Evolutionary conservation across 2,329 filamentous ascomycete species (phyloP), one percentile per base, ranked within the genome.

Genomic region (Helicocarpus griseus): DNA sequence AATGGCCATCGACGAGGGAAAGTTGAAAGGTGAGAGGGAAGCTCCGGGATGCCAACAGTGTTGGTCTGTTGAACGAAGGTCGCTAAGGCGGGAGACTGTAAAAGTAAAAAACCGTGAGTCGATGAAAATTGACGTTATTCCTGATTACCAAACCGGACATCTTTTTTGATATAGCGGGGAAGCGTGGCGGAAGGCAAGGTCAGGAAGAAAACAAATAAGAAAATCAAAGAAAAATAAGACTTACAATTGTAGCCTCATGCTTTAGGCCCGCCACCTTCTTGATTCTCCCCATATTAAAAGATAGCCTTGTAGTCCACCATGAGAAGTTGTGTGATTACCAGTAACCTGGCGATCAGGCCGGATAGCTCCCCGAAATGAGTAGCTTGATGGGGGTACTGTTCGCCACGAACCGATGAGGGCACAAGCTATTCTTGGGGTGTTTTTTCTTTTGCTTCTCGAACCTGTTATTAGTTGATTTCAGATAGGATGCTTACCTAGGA

Each of bases 1-100:
- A 97, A 95, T 2, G 90, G 89, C 93, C 93, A 98, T 78, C 85
- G 78, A 57, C 84, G 83, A 53, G 91, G 89, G 66, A 97, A 97
- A 51, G 79, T 80, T 61, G 78, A 77, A 58, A 98, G 85, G 59
- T 86, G 81, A 61, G 80, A 74, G 59, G 89, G 87, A 58, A 98
- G 78, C 65, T 87, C 80, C 62, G 85, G 83, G 62, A 96, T 73
- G 45, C 89, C 80, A 52, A 80, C 76, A 53, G 78, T 78, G 58
- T 82, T 82, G 47, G 86, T 83, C 59, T 77, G 77, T 61, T 83
- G 76, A 62, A 95, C 85, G 65, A 90, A 97, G 50, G 85, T 78
- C 69, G 85, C 80, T 58, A 97, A 79, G 77, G 87, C 95, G 59
- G 89, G 85, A 69, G 93, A 95, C 88, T 96, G 60, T 45, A 35